These are phyloP conservation scores for Diaporthe caulivora DNA, from an alignment of 2,329 filamentous ascomycete genomes.

Conservation along the genomic window DNA sequence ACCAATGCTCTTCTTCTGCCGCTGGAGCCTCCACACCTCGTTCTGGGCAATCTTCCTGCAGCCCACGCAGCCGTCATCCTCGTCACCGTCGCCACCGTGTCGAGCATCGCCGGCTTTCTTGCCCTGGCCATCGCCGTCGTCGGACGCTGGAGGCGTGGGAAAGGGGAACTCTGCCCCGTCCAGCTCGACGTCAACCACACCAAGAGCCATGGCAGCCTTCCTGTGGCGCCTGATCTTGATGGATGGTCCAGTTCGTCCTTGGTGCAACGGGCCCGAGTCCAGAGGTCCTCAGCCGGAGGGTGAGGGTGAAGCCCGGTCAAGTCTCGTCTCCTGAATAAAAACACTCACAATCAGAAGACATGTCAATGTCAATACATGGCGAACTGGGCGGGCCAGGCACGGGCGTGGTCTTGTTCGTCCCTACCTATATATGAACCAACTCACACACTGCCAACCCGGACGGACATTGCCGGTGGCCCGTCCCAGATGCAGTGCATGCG, in stretches of 20 bases:
- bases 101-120: slow-evolving; percentile 1
- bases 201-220: not conserved
- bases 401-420: not conserved
- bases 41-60: slow-evolving; percentile 34
- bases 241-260: not conserved
- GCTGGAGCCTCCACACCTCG: slow-evolving; percentile 31
- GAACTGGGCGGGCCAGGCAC: not conserved
- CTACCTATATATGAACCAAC: slow-evolving; percentile 3
- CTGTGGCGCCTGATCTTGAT: not conserved
- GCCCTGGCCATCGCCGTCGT: not conserved
- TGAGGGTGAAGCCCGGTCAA: not conserved
- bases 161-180: slow-evolving; percentile 4
- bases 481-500: not conserved
- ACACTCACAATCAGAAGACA: not conserved
- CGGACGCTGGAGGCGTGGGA: slow-evolving; percentile 36
- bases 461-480: slow-evolving; percentile 25
- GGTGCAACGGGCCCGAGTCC: not conserved
- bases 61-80: slow-evolving; percentile 27
- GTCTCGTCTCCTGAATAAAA: not conserved
- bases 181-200: not conserved
- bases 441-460: not conserved
- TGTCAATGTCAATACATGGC: not conserved
- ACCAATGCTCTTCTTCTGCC: slow-evolving; percentile 12
- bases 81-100: no score
- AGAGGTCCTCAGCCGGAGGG: not conserved